Evolutionary conservation across 108 stramenopile species (phyloP).

Genomic region (Cylindrotheca fusiformis): DNA sequence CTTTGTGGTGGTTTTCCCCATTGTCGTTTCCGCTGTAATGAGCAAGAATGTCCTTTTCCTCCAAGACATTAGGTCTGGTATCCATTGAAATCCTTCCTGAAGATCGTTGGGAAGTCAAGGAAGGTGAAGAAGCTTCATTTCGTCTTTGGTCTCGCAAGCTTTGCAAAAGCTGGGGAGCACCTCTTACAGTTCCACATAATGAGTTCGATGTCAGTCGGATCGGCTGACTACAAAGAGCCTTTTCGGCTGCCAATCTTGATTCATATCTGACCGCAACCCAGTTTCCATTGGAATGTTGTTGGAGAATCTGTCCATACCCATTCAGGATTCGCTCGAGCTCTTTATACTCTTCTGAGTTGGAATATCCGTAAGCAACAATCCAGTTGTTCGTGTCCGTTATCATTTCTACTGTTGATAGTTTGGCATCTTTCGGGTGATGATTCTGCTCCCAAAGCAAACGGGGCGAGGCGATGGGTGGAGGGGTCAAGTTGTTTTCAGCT

Average conservation of each 20-base stretch:
- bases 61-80: background rate
- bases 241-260: background rate
- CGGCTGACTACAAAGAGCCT: background rate
- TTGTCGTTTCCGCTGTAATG: background rate
- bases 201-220: background rate
- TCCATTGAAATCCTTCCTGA: background rate
- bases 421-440: too few species aligned
- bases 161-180: background rate
- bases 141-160: background rate
- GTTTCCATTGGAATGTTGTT: background rate
- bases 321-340: constrained; percentile 3
- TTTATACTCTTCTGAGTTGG: constrained; percentile 4
- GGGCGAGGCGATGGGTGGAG: too few species aligned
- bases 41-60: constrained; percentile 13
- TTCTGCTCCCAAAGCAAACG: too few species aligned
- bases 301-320: constrained; percentile 4
- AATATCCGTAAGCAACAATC: constrained; percentile 14
- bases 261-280: constrained; percentile 12
- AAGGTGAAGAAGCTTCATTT: background rate
- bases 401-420: too few species aligned
- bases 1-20: background rate
- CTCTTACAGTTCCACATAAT: constrained; percentile 5
- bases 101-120: background rate
- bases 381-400: constrained; percentile 2
- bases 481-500: too few species aligned